Evolutionary conservation across 139 green algal species (phyloP).

Genomic region (Eudorina sp.): DNA sequence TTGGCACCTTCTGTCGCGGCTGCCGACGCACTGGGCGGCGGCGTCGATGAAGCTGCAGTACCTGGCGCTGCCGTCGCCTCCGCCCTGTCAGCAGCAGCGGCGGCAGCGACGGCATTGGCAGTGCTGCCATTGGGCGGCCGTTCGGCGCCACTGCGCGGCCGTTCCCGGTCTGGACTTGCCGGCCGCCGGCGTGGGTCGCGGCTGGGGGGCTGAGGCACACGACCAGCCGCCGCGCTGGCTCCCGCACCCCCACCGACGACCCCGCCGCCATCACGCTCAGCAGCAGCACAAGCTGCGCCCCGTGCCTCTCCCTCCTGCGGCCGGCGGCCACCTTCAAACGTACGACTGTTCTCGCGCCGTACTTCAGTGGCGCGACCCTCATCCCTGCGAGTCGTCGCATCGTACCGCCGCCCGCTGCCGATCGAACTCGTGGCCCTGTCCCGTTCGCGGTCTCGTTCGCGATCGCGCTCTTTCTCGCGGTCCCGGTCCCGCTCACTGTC

Average conservation of each 20-base stretch:
- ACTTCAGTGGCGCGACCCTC: background rate
- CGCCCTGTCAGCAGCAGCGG: background rate
- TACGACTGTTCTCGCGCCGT: background rate
- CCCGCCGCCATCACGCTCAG: too few species aligned
- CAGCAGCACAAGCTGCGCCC: too few species aligned
- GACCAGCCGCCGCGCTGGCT: background rate
- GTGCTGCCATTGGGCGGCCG: background rate
- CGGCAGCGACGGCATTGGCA: background rate
- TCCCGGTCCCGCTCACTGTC: background rate
- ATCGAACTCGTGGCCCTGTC: background rate
- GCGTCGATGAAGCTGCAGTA: too few species aligned
- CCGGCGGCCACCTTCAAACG: background rate
- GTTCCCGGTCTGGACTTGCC: background rate
- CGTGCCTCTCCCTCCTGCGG: background rate
- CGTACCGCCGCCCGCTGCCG: background rate
- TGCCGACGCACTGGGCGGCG: too few species aligned
- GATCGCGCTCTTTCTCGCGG: background rate
- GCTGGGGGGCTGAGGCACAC: too few species aligned
- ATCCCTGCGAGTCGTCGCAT: background rate
- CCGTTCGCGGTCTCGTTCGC: slow-evolving; percentile 2
- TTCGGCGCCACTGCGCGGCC: too few species aligned
- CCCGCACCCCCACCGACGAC: background rate
- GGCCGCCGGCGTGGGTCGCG: background rate
- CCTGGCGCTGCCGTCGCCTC: background rate
- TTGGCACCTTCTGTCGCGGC: too few species aligned